phyloP scores from a whole-genome alignment of 768 basidiomycete species.

The Lentinula aciculospora region DNA sequence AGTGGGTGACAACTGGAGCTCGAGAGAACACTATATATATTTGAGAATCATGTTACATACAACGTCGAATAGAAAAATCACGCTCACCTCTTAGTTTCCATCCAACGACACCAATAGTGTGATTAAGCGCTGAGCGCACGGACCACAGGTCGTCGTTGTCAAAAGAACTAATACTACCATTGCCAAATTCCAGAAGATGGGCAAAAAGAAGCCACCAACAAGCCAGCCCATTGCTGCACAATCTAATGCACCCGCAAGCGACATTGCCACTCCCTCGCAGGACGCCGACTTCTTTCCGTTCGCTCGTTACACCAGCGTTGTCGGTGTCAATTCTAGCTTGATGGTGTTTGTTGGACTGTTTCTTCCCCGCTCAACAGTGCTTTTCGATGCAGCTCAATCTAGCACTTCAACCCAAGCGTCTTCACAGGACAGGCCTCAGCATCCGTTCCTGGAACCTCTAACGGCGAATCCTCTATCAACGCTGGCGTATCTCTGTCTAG shows the following conservation, averaged over 20 bases:
- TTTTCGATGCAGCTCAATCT: conserved; percentile 31
- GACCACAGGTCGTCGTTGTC: no score
- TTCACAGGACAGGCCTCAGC: conserved; percentile 61
- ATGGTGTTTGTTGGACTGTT: conserved; percentile 61
- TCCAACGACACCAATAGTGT: no score
- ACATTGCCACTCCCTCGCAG: neutral
- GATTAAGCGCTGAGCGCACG: no score
- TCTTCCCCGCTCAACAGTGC: conserved; percentile 56
- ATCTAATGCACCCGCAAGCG: neutral
- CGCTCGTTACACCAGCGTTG: conserved; percentile 56
- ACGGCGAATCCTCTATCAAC: conserved; percentile 58
- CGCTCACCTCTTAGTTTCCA: no score
- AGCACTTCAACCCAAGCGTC: conserved; percentile 25
- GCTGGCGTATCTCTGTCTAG: conserved; percentile 49
- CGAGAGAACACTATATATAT: no score
- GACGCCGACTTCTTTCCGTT: conserved; percentile 34
- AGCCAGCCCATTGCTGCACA: neutral
- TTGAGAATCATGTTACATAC: no score
- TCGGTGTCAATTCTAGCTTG: conserved; percentile 63
- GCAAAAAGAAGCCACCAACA: neutral
- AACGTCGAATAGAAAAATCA: no score
- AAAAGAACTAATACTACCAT: no score
- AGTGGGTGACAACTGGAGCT: no score
- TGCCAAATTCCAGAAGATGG: neutral
- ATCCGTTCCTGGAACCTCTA: conserved; percentile 60